Evolutionary conservation across 2,329 filamentous ascomycete species (phyloP), one percentile per base, ranked within the genome.

Genomic region (Colletotrichum horii): DNA sequence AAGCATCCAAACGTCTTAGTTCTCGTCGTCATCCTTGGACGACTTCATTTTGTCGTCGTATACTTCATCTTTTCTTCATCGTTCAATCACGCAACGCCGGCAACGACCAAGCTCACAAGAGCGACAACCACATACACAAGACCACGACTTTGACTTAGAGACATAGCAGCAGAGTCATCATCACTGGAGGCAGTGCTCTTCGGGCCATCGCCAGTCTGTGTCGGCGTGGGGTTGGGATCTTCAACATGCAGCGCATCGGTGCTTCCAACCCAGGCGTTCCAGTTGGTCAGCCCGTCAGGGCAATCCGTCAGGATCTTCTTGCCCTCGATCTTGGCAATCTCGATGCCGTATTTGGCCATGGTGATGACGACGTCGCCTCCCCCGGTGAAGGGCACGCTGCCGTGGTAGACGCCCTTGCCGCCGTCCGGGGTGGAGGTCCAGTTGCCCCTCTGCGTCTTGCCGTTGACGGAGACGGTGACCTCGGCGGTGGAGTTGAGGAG

Each of bases 281-380:
- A 79, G 60, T 79, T 79, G 14, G 70, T 75, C 61, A 75, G 52
- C 26, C 60, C 70, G 24, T 61, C 62, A 16, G 38, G 61, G 56
- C 76, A 77, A 19, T 69, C 66, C 4, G 66, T 30, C 6, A 67
- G 8, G 28, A 77, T 74, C 36, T 61, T 28, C 43, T 38, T 66
- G n/a, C 74, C 76, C 8, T 76, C 60, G 26, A 76, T 76, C 60
- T n/a, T 66, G 22, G 71, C 74, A 8, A 76, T 74, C 36, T 74
- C 74, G 19, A 55, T 60, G 4, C 71, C 71, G 52, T 75, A 74
- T 71, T 38, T 78, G 22, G 79, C 80, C 32, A 88, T 79, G 9
- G 86, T 78, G 19, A 85, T 83, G 2, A 83, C 81, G 55, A 81
- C 82, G 68, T 83, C 82, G 65, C 82, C 76, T 8, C 76, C 78